Conservation (phyloP, 768 basidiomycete species). For the Melanogaster broomeanus region DNA sequence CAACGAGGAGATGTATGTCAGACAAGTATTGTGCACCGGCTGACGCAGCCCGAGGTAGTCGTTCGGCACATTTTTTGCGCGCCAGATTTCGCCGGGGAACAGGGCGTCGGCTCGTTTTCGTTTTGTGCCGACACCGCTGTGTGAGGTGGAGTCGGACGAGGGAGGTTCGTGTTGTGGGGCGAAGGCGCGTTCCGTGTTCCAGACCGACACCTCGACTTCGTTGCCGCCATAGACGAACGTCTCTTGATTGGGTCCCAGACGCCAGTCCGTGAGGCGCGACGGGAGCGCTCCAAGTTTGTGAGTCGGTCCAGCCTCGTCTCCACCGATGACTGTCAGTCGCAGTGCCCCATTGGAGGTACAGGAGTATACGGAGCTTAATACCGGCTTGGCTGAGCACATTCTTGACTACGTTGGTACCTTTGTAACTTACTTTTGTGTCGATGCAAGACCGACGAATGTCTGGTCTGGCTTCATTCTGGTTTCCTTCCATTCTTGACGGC, state of each 20-base stretch:
- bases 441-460: conserved; percentile 62
- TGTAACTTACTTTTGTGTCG: conserved; percentile 48
- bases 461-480: conserved; percentile 52
- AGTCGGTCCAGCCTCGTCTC: conserved; percentile 20
- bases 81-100: conserved; percentile 78
- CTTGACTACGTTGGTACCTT: background rate
- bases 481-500: conserved; percentile 62
- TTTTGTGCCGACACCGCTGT: conserved; percentile 28
- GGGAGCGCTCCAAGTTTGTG: conserved; percentile 52
- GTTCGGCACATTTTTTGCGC: conserved; percentile 84
- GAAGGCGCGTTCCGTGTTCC: conserved; percentile 69
- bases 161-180: conserved; percentile 19
- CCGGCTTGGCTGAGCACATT: background rate
- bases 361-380: conserved; percentile 49
- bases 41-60: conserved; percentile 75
- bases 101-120: conserved; percentile 62
- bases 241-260: conserved; percentile 48
- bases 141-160: conserved; percentile 11
- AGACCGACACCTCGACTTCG: conserved; percentile 82
- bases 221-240: conserved; percentile 83
- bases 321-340: conserved; percentile 43
- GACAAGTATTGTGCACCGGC: conserved; percentile 72
- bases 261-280: conserved; percentile 69
- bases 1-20: conserved; percentile 56
- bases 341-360: conserved; percentile 81